Conservation (phyloP, 2,329 filamentous ascomycete genomes). For the Epichloe festucae region DNA sequence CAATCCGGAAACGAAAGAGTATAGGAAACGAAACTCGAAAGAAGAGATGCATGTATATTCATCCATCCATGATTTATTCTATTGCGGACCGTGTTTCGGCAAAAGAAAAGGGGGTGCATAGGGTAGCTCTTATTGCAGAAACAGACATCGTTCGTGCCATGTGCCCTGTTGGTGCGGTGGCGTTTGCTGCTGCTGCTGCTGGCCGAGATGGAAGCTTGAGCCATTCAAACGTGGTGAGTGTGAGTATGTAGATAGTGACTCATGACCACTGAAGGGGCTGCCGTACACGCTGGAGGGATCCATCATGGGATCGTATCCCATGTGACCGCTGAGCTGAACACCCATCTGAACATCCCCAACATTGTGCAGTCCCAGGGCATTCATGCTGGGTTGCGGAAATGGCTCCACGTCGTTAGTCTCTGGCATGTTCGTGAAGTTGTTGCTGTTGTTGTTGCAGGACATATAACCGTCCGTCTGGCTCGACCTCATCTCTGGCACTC, state of each 20-base stretch:
- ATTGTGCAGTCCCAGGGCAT: slow-evolving; percentile 20
- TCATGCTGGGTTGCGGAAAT: slow-evolving; percentile 16
- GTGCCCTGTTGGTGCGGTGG: background rate
- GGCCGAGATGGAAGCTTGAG: background rate
- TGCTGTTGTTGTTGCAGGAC: slow-evolving; percentile 5
- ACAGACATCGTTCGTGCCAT: slow-evolving; percentile 15
- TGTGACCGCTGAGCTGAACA: slow-evolving; percentile 8
- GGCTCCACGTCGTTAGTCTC: slow-evolving; percentile 17
- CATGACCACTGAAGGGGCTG: slow-evolving; percentile 25
- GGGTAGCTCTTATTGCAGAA: slow-evolving; percentile 4
- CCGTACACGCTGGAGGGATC: slow-evolving; percentile 19
- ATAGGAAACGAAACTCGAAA: background rate
- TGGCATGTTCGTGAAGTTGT: slow-evolving; percentile 14
- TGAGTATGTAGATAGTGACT: slow-evolving; percentile 21
- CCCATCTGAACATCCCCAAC: slow-evolving; percentile 12
- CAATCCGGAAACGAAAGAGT: background rate
- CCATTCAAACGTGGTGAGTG: slow-evolving; percentile 20
- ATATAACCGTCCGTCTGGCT: slow-evolving; percentile 13
- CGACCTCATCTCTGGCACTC: slow-evolving; percentile 13
- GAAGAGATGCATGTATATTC: background rate
- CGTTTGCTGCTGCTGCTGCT: slow-evolving; percentile 1
- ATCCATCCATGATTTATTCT: background rate
- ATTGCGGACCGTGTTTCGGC: background rate
- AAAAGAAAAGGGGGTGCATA: background rate
- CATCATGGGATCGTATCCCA: slow-evolving; percentile 20